Conservation (phyloP, 2,329 filamentous ascomycete species). For the Pseudocercospora fuligena region DNA sequence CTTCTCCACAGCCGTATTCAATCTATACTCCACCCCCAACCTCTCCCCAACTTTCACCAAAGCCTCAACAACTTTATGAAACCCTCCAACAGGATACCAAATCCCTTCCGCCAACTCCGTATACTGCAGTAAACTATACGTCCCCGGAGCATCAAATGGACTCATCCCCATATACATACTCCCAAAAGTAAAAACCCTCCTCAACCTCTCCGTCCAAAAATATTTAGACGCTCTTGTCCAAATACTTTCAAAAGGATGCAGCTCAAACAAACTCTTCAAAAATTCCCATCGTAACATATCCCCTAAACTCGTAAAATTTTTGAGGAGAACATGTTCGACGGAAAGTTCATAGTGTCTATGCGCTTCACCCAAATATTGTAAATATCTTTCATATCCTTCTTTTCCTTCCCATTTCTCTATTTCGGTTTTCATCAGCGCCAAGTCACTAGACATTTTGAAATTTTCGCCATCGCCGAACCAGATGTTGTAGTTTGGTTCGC, state of each 20-base stretch:
- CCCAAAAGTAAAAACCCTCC: conserved; percentile 75
- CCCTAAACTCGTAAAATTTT: conserved; percentile 67
- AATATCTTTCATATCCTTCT: conserved; percentile 71
- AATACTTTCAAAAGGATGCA: conserved; percentile 75
- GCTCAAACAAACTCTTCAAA: conserved; percentile 59
- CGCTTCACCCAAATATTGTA: conserved; percentile 68
- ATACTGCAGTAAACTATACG: conserved; percentile 75
- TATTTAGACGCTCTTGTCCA: conserved; percentile 69
- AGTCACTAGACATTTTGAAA: conserved; percentile 70
- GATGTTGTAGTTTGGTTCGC: conserved; percentile 75
- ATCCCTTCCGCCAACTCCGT: conserved; percentile 77
- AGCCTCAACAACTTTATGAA: conserved; percentile 66
- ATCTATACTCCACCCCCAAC: conserved; percentile 65
- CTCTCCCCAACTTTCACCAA: conserved; percentile 67
- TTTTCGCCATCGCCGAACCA: conserved; percentile 71
- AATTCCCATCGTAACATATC: conserved; percentile 65
- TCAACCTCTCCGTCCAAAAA: conserved; percentile 70
- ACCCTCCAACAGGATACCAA: conserved; percentile 74
- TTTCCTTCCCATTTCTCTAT: conserved; percentile 75
- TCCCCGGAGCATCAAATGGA: conserved; percentile 75
- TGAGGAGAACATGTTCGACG: conserved; percentile 67
- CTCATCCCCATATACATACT: conserved; percentile 87
- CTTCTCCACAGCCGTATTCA: conserved; percentile 62
- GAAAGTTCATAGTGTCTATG: conserved; percentile 73
- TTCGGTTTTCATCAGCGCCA: conserved; percentile 71